phyloP scores from a whole-genome alignment of 495 filamentous ascomycete species.

The Penicillium simplicissimum region DNA sequence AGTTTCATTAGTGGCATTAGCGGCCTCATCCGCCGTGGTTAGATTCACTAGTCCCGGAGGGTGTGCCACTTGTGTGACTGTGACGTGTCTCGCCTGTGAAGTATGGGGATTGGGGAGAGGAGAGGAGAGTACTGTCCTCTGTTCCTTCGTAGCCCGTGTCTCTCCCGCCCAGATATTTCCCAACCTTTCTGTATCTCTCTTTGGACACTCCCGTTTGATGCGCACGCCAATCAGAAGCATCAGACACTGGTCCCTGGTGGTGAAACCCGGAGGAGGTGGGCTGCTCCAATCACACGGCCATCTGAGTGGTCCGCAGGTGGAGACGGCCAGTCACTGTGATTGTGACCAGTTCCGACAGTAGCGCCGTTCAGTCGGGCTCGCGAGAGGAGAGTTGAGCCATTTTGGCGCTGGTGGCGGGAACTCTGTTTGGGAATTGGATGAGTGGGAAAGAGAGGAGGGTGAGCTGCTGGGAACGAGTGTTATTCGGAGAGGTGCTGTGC shows the following conservation, averaged over 20 bases:
- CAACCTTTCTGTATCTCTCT: neutral
- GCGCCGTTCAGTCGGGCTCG: slow-evolving; percentile 5
- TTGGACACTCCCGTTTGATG: neutral
- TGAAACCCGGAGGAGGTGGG: slow-evolving; percentile 1
- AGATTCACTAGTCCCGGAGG: neutral
- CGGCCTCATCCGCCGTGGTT: neutral
- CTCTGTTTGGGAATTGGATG: neutral
- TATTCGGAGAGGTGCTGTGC: no score
- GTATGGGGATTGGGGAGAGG: no score
- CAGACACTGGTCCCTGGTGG: neutral
- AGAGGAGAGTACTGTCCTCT: no score
- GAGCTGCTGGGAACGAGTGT: neutral
- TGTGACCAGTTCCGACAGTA: slow-evolving; percentile 26
- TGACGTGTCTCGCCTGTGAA: no score
- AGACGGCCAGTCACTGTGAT: slow-evolving; percentile 22
- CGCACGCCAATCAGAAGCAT: slow-evolving; percentile 1
- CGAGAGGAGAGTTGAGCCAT: slow-evolving; percentile 8
- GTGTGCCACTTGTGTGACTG: neutral
- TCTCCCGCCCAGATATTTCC: neutral
- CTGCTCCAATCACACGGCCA: neutral
- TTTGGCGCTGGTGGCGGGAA: slow-evolving; percentile 25
- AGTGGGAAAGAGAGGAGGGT: no score
- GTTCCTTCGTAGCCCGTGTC: neutral
- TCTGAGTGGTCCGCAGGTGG: neutral
- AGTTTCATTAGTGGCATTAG: slow-evolving; percentile 2